phyloP scores from a whole-genome alignment of 108 stramenopile genomes.

The Fragilariopsis cylindrus region DNA sequence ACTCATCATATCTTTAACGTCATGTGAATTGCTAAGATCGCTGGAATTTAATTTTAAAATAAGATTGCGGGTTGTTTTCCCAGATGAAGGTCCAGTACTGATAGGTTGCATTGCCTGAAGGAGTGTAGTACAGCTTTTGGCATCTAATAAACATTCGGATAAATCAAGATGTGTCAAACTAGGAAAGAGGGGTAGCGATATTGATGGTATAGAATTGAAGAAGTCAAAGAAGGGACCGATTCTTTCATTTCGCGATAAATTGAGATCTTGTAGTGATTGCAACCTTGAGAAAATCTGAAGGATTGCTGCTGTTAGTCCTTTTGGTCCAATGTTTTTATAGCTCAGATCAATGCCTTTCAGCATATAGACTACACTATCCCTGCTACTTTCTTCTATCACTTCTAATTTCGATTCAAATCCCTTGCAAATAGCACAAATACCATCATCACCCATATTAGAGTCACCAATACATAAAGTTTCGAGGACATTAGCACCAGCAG shows the following conservation, averaged over 20 bases:
- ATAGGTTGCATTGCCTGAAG: slow-evolving; percentile 6
- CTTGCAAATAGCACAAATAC: slow-evolving; percentile 54
- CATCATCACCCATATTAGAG: slow-evolving; percentile 67
- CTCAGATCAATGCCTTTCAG: slow-evolving; percentile 59
- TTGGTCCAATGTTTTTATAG: slow-evolving; percentile 47
- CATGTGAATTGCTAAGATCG: neutral
- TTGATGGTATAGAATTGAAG: slow-evolving; percentile 13
- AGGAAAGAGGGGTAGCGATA: neutral
- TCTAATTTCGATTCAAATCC: slow-evolving; percentile 33
- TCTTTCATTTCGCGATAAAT: slow-evolving; percentile 50
- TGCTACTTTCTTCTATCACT: neutral
- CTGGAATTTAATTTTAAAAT: slow-evolving; percentile 12
- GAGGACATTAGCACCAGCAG: slow-evolving; percentile 1
- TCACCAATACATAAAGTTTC: slow-evolving; percentile 61
- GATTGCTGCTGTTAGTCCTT: slow-evolving; percentile 6
- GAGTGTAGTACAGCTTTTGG: slow-evolving; percentile 28
- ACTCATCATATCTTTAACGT: slow-evolving; percentile 1
- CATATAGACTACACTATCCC: too few species aligned
- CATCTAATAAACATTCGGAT: slow-evolving; percentile 41
- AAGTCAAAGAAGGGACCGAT: slow-evolving; percentile 31
- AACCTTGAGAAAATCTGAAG: slow-evolving; percentile 34
- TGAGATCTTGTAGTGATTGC: slow-evolving; percentile 24
- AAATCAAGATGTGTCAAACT: slow-evolving; percentile 45
- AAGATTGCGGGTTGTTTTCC: neutral
- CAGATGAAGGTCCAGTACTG: neutral